Evolutionary conservation across 2,329 filamentous ascomycete genomes (phyloP).

Genomic region (Talaromyces atroroseus): DNA sequence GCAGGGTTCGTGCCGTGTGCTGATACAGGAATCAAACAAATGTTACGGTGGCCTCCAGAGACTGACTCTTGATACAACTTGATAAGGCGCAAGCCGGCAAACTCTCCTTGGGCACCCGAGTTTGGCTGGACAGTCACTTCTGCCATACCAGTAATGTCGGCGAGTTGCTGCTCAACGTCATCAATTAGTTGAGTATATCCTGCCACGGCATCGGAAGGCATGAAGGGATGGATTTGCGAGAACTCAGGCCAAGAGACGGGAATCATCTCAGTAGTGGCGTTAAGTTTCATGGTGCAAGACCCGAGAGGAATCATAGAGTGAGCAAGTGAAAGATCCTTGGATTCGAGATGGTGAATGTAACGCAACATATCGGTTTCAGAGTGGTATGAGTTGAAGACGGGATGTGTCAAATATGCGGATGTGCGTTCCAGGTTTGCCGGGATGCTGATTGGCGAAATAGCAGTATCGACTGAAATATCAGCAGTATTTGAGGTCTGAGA

Average conservation of each 20-base stretch:
- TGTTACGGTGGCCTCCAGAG: constrained; percentile 64
- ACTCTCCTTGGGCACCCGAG: constrained; percentile 93
- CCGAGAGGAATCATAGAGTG: constrained; percentile 98
- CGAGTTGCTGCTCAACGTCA: constrained; percentile 69
- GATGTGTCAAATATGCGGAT: constrained; percentile 75
- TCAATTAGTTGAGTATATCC: constrained; percentile 68
- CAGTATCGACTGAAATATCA: constrained; percentile 27
- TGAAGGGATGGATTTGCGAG: constrained; percentile 75
- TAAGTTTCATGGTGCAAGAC: constrained; percentile 98
- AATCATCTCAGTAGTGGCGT: constrained; percentile 88
- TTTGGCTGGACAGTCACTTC: constrained; percentile 89
- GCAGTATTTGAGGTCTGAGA: constrained; percentile 22
- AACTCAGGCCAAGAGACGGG: constrained; percentile 73
- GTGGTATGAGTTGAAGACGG: constrained; percentile 91
- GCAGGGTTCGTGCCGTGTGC: constrained; percentile 95
- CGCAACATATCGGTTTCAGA: constrained; percentile 91
- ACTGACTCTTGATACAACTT: constrained; percentile 73
- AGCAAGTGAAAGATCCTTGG: constrained; percentile 86
- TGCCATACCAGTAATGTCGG: constrained; percentile 82
- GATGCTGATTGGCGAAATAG: constrained; percentile 38
- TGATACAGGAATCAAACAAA: constrained; percentile 90
- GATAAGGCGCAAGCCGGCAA: constrained; percentile 82
- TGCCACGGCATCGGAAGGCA: constrained; percentile 56
- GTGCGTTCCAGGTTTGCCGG: constrained; percentile 60
- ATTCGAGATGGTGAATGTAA: constrained; percentile 89